phyloP scores from a whole-genome alignment of 805 yeast species.

The Nakazawaea ernobii region DNA sequence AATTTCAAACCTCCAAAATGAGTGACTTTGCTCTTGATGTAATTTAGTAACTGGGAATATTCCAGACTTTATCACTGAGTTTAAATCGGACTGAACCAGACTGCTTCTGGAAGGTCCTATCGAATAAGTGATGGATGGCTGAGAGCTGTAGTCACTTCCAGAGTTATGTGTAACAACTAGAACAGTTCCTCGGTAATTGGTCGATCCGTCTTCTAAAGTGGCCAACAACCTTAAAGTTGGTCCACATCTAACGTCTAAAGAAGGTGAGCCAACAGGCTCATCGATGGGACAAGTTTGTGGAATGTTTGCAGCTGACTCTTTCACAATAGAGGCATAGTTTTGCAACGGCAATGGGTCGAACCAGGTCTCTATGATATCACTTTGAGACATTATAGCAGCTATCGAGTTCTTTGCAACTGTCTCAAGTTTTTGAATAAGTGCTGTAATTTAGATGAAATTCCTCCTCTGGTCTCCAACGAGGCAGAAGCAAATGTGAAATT shows the following conservation, averaged over 20 bases:
- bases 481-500: constrained; percentile 4
- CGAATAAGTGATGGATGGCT: constrained; percentile 27
- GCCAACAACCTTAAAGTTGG: constrained; percentile 71
- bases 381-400: too few species aligned
- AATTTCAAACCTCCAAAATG: constrained; percentile 65
- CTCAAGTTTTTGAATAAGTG: too few species aligned
- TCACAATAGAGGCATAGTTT: constrained; percentile 17
- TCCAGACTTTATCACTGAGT: constrained; percentile 26
- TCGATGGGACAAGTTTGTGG: constrained; percentile 8
- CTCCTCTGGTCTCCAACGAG: too few species aligned
- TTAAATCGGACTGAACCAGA: constrained; percentile 12
- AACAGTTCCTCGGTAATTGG: constrained; percentile 62
- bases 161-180: constrained; percentile 54
- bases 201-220: constrained; percentile 42
- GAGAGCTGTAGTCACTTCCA: constrained; percentile 16
- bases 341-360: constrained; percentile 23
- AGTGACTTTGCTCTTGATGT: constrained; percentile 26
- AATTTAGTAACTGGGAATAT: constrained; percentile 40
- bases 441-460: background rate
- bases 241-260: constrained; percentile 57
- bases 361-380: constrained; percentile 16
- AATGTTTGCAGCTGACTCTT: constrained; percentile 14
- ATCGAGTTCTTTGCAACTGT: too few species aligned
- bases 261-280: constrained; percentile 21
- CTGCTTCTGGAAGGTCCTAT: constrained; percentile 26